Percentiles rank a stretch among this genome's conserved stretches.
Conservation (phyloP, 2,329 filamentous ascomycete species). For the Colletotrichum tofieldiae region DNA sequence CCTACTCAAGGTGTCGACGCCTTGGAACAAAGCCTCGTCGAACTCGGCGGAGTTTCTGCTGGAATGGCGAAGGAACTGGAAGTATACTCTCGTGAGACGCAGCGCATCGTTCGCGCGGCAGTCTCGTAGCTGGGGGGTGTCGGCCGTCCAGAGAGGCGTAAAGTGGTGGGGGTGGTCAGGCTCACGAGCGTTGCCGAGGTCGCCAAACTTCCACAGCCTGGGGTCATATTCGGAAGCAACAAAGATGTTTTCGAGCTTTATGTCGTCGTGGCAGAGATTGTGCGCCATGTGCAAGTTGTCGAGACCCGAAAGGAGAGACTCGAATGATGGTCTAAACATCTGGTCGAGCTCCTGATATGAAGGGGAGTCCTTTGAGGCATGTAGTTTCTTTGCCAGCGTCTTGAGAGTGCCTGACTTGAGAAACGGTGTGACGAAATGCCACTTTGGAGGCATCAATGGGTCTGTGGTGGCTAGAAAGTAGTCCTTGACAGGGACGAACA, state of each 20-base stretch:
- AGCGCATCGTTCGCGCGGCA: slow-evolving; percentile 53
- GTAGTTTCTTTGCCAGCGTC: slow-evolving; percentile 47
- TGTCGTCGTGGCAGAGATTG: slow-evolving; percentile 52
- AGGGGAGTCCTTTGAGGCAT: slow-evolving; percentile 31
- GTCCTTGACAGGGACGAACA: slow-evolving; percentile 51
- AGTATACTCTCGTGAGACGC: slow-evolving; percentile 51
- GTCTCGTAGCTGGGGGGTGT: slow-evolving; percentile 50
- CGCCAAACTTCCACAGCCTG: slow-evolving; percentile 51
- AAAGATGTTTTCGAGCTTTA: slow-evolving; percentile 54
- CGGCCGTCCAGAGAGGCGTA: slow-evolving; percentile 49
- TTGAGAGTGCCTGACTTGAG: slow-evolving; percentile 48
- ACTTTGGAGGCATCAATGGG: slow-evolving; percentile 37
- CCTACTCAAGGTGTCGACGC: slow-evolving; percentile 45
- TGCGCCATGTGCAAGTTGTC: slow-evolving; percentile 47
- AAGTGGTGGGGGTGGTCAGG: slow-evolving; percentile 50
- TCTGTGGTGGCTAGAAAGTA: slow-evolving; percentile 49
- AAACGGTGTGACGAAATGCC: slow-evolving; percentile 51
- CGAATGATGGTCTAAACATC: slow-evolving; percentile 50
- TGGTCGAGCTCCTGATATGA: slow-evolving; percentile 49
- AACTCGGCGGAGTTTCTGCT: slow-evolving; percentile 45
- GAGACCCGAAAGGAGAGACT: slow-evolving; percentile 49
- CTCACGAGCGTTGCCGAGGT: slow-evolving; percentile 53
- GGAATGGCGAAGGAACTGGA: slow-evolving; percentile 49
- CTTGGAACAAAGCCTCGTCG: slow-evolving; percentile 47
- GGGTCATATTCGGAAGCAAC: slow-evolving; percentile 41